Percentiles rank a stretch among this genome's conserved stretches.
Conservation (phyloP, 2,329 filamentous ascomycete species). For the Ophiostoma triangulosporum region DNA sequence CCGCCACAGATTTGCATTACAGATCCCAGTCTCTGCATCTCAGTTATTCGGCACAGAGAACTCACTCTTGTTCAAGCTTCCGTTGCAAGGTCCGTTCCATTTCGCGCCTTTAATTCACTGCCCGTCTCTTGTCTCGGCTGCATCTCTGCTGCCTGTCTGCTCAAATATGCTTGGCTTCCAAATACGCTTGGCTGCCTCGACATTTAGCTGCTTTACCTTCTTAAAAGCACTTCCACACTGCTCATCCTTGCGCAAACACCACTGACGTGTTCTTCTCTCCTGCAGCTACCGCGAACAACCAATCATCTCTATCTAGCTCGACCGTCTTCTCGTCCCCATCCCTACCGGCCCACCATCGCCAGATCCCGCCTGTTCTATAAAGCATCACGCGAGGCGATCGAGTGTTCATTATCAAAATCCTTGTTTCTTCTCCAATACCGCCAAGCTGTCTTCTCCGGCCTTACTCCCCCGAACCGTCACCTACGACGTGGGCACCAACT, state of each 20-base stretch:
- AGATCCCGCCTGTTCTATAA: neutral
- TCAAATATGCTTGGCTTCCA: neutral
- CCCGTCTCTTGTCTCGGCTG: neutral
- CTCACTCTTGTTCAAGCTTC: neutral
- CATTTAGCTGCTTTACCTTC: too few relatives aligned
- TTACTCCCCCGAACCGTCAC: constrained; percentile 81
- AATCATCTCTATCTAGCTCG: neutral
- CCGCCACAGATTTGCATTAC: neutral
- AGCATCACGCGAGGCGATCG: neutral
- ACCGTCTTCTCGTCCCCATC: neutral
- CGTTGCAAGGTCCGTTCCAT: neutral
- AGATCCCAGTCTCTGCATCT: neutral
- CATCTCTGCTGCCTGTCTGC: neutral
- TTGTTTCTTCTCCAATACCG: constrained; percentile 46
- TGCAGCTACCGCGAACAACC: neutral
- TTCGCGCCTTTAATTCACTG: neutral
- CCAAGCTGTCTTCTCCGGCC: constrained; percentile 88
- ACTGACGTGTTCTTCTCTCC: neutral
- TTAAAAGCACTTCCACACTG: too few relatives aligned
- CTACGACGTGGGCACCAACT: constrained; percentile 71
- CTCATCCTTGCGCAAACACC: neutral
- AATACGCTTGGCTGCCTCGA: neutral
- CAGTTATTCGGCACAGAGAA: neutral
- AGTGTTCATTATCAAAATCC: neutral
- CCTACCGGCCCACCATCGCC: neutral